These are phyloP conservation scores for Gossypium anomalum DNA, from an alignment of 345 rosid species.

Conservation along the genomic window DNA sequence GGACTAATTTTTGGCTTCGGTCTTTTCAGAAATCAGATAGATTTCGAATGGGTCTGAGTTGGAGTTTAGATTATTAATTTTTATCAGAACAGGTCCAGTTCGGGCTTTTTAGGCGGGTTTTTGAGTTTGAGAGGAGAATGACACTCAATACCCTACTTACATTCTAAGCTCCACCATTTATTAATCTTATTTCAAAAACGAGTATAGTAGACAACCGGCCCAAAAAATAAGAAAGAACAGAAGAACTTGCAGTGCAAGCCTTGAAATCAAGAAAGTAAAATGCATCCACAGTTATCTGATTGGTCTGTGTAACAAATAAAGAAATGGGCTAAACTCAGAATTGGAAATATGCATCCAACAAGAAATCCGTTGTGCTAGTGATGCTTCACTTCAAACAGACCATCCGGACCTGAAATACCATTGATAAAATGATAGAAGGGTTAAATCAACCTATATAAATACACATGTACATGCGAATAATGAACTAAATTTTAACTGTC, in stretches of 20 bases:
- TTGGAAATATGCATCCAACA: neutral
- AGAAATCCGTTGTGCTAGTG: constrained; percentile 36
- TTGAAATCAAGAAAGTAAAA: constrained; percentile 2
- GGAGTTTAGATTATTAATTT: too few species aligned
- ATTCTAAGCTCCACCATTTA: neutral
- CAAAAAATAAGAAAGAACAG: neutral
- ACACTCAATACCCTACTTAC: too few species aligned
- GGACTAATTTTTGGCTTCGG: too few species aligned
- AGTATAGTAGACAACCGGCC: neutral
- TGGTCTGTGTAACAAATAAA: constrained; percentile 2
- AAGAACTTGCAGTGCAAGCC: constrained; percentile 8
- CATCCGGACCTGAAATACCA: constrained; percentile 74
- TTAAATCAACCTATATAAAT: neutral
- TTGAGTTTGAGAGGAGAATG: too few species aligned
- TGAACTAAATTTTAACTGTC: neutral
- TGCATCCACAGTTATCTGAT: neutral
- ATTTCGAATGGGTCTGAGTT: too few species aligned
- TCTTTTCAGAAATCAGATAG: too few species aligned
- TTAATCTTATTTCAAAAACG: constrained; percentile 19
- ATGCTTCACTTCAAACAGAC: constrained; percentile 66
- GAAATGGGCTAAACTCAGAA: neutral
- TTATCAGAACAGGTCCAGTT: too few species aligned
- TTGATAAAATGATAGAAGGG: neutral
- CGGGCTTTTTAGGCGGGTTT: too few species aligned
- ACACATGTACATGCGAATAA: neutral